Evolutionary conservation across 768 basidiomycete genomes (phyloP), one percentile per base, ranked within the genome.

Genomic region (Psilocybe subaeruginosa): DNA sequence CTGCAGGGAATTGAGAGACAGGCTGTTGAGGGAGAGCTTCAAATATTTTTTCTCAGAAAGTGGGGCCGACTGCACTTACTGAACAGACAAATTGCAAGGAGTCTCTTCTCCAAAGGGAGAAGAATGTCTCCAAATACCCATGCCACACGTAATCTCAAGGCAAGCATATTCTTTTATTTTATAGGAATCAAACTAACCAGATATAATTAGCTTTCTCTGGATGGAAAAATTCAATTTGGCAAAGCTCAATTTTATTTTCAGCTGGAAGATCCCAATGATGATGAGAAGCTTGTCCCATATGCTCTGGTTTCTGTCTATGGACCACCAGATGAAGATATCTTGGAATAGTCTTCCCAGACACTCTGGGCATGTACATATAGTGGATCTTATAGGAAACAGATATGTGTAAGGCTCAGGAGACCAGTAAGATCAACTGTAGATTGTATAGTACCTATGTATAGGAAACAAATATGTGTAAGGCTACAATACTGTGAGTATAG

Each of bases 31-130:
- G 63, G 19, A 46, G 47, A 3, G 47, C 14, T 31, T 47, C n/a
- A 59, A 56, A 57, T 19, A 19, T 19, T 19, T 30, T 27, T 43
- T 50, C 50, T 51, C 33, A 62, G 63, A 19, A 19, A 19, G 19
- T 78, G 78, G 78, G 74, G 76, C 11, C 67, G 76, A 3, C 48
- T 80, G 0, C 68, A 54, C 8, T 66, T 80, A 31, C 74, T 75
- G 19, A 80, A 76, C 69, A 74, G 75, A 0, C 78, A 80, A 61
- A 66, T 75, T 57, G 75, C 70, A 8, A 66, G 72, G 2, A 76
- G 19, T 19, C 19, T 19, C 0, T 78, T 69, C 71, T 73, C 70
- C 45, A 77, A 80, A 50, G 35, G 52, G 3, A 61, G 52, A 2
- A 52, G 71, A 37, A 16, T 43, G 4, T 14, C 47, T 8, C 27